phyloP scores from a whole-genome alignment of 177 flowering plant species.

The Vitis hybrid region DNA sequence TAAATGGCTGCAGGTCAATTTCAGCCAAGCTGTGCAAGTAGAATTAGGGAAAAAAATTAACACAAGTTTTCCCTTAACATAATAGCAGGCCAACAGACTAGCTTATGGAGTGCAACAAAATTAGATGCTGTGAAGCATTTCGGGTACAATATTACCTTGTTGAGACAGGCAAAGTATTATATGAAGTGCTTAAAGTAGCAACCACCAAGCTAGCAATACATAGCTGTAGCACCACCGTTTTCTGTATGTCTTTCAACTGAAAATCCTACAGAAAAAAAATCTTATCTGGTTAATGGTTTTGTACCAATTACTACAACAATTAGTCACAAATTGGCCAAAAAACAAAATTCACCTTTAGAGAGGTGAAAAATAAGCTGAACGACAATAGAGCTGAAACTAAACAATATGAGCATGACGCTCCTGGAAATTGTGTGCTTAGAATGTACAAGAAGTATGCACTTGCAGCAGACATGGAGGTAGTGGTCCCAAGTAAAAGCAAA shows the following conservation, averaged over 20 bases:
- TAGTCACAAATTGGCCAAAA: neutral
- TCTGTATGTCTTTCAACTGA: conserved; percentile 56
- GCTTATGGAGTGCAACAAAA: neutral
- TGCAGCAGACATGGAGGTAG: conserved; percentile 89
- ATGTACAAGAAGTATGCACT: conserved; percentile 88
- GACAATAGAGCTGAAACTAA: conserved; percentile 64
- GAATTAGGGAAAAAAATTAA: neutral
- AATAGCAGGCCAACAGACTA: neutral
- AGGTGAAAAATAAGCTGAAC: conserved; percentile 66
- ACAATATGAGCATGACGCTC: conserved; percentile 78
- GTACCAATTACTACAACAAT: neutral
- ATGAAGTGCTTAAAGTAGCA: conserved; percentile 60
- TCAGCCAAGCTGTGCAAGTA: conserved; percentile 42
- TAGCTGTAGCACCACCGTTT: conserved; percentile 51
- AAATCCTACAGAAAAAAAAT: conserved; percentile 43
- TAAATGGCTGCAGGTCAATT: conserved; percentile 49
- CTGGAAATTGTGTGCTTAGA: conserved; percentile 65
- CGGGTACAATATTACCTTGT: conserved; percentile 38
- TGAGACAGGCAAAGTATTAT: conserved; percentile 37
- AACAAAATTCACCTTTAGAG: conserved; percentile 52
- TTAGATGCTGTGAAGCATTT: neutral
- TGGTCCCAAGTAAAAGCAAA: conserved; percentile 55
- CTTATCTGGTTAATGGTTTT: neutral
- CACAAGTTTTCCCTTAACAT: neutral
- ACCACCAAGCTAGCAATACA: conserved; percentile 57